phyloP scores from a whole-genome alignment of 1,284 basidiomycete species.

The Ceratobasidium sp. region DNA sequence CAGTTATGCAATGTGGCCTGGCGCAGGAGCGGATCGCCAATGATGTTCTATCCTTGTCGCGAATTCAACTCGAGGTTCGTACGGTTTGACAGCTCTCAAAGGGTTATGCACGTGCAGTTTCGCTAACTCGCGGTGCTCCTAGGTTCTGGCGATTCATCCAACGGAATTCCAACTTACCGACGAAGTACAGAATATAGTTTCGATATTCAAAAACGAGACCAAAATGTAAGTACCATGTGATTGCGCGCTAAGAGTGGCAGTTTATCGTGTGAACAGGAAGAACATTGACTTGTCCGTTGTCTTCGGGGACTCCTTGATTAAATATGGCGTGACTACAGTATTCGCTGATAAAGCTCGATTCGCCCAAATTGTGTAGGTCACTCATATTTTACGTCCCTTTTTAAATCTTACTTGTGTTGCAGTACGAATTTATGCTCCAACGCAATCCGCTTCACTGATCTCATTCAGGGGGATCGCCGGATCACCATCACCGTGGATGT shows the following conservation, averaged over 20 bases:
- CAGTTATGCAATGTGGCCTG: conserved; percentile 48
- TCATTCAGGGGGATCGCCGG: conserved; percentile 39
- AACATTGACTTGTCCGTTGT: conserved; percentile 42
- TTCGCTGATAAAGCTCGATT: conserved; percentile 45
- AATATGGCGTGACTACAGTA: conserved; percentile 40
- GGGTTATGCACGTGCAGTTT: not conserved
- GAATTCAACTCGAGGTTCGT: conserved; percentile 50
- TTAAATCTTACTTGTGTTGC: not conserved
- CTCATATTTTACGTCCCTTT: not conserved
- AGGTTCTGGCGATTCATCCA: conserved; percentile 43
- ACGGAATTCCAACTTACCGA: conserved; percentile 49
- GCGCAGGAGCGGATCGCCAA: conserved; percentile 54
- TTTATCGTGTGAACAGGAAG: conserved; percentile 42
- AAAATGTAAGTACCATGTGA: conserved; percentile 46
- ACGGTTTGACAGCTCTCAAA: conserved; percentile 2
- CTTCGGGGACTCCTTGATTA: conserved; percentile 43
- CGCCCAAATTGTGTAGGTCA: conserved; percentile 43
- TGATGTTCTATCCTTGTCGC: conserved; percentile 53
- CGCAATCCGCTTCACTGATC: conserved; percentile 42
- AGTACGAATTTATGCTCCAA: conserved; percentile 45
- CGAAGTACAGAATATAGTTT: conserved; percentile 49
- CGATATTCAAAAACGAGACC: conserved; percentile 52
- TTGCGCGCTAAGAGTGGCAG: not conserved
- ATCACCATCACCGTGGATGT: conserved; percentile 45
- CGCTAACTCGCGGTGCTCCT: not conserved